phyloP scores from a whole-genome alignment of 371 early-diverging fungal species.

The Zopfochytrium polystomum region DNA sequence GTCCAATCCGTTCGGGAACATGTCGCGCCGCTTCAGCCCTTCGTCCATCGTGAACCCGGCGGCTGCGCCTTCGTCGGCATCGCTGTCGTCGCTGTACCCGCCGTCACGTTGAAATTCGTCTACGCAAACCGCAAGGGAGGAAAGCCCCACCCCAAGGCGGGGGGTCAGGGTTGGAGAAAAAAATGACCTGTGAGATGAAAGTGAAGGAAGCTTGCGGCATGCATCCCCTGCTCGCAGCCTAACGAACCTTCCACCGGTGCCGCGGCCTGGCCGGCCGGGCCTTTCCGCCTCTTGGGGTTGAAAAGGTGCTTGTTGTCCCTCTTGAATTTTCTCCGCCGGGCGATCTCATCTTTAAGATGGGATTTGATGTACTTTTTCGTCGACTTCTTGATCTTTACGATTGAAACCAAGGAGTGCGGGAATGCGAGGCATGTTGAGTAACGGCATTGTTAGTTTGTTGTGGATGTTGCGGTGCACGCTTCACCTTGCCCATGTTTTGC shows the following conservation, averaged over 20 bases:
- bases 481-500: no score
- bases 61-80: slow-evolving; percentile 22
- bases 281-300: slow-evolving; percentile 2
- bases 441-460: no score
- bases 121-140: background rate
- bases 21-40: background rate
- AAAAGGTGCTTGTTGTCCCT: slow-evolving; percentile 58
- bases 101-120: slow-evolving; percentile 24
- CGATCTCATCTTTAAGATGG: slow-evolving; percentile 68
- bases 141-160: slow-evolving; percentile 2
- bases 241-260: no score
- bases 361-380: slow-evolving; percentile 86
- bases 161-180: slow-evolving; percentile 13
- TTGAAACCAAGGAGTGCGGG: no score
- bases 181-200: background rate
- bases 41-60: slow-evolving; percentile 34
- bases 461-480: no score
- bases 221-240: no score
- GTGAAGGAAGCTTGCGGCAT: background rate
- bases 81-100: slow-evolving; percentile 16
- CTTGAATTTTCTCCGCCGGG: slow-evolving; percentile 65
- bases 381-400: slow-evolving; percentile 71
- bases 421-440: no score
- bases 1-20: slow-evolving; percentile 28
- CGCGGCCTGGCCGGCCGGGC: background rate